A percentile compares a stretch with the other conserved stretches of the same genome.
Conservation (phyloP, 2,329 filamentous ascomycete genomes). For the Calonectria ilicicola region DNA sequence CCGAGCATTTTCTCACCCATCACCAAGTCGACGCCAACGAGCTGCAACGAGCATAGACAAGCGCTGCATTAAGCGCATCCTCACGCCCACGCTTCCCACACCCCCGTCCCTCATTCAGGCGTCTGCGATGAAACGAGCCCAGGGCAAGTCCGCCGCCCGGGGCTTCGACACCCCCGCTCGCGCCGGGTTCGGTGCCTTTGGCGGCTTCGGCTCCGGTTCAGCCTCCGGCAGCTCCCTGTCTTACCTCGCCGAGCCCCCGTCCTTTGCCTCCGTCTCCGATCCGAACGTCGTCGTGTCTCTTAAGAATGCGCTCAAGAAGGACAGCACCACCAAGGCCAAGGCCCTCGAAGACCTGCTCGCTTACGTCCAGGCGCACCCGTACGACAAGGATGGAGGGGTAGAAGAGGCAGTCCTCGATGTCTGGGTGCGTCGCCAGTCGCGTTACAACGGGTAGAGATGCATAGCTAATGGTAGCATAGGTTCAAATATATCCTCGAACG, state of each 20-base stretch:
- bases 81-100: constrained; percentile 18
- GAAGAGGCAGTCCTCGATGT: constrained; percentile 88
- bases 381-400: constrained; percentile 68
- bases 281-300: constrained; percentile 88
- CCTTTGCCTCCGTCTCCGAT: constrained; percentile 82
- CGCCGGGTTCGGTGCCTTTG: constrained; percentile 39
- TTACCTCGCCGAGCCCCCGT: constrained; percentile 87
- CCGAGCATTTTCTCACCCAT: constrained; percentile 35
- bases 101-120: constrained; percentile 12
- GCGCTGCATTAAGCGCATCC: constrained; percentile 18
- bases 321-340: constrained; percentile 90
- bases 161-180: constrained; percentile 38
- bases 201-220: constrained; percentile 54
- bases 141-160: constrained; percentile 41
- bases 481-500: constrained; percentile 86
- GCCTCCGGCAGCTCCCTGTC: constrained; percentile 71
- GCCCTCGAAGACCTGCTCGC: constrained; percentile 86
- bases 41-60: constrained; percentile 27
- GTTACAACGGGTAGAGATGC: background rate
- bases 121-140: constrained; percentile 43
- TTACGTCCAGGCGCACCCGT: constrained; percentile 68
- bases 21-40: constrained; percentile 33
- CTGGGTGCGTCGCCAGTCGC: constrained; percentile 70
- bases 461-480: constrained; percentile 60
- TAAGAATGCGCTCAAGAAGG: constrained; percentile 93